Base-by-base conservation (phyloP, 2,329 filamentous ascomycete species). In the Didymellaceae sp. region DNA sequence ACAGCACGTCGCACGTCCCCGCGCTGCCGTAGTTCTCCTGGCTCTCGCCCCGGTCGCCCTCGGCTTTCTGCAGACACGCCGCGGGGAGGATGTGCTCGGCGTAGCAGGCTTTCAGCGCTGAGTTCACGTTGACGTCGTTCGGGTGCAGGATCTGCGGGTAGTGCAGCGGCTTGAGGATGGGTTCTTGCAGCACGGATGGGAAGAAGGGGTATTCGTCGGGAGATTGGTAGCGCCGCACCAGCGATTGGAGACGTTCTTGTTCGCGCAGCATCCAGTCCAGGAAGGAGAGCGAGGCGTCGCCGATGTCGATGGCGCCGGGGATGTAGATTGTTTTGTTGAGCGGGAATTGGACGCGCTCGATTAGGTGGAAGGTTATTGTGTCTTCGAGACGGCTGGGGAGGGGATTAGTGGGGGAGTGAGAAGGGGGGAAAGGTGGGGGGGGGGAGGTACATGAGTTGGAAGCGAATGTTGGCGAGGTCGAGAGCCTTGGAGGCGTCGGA, bases 161-260 rank as follows among this genome's bases (percentile, higher is more conserved):
- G 70, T 89, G 75, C 61, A 99, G 82, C 7, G 91, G 89, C 62
- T 89, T 86, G n/a, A 99, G 84, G 55, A 99, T 89, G 20, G 93
- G 90, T 46, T 82, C 80, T 66, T 90, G 85, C 31, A 97, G 79
- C 8, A 85, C 87, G 22, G 89, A 82, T 1, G 91, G 90, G 78
- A 97, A 99, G 84, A 97, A 99, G 17, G 94, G 90, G 74, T 96
- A 93, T 77, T 99, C 94, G 80, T 99, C 94, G 30, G 94, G 94
- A 0, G 91, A 91, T 73, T 99, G 87, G 80, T 91, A 99, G 71
- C 94, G 91, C 61, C 94, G 91, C 62, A 99, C 92, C 43, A 91
- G 84, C 11, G 92, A 96, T 73, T 99, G 93, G 5, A 97, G 79
- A 56, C 86, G 87, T 76, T 99, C 94, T 71, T 96, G 90, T 73